Evolutionary conservation across 257 asterid species (phyloP).

Genomic region (Penstemon davidsonii): DNA sequence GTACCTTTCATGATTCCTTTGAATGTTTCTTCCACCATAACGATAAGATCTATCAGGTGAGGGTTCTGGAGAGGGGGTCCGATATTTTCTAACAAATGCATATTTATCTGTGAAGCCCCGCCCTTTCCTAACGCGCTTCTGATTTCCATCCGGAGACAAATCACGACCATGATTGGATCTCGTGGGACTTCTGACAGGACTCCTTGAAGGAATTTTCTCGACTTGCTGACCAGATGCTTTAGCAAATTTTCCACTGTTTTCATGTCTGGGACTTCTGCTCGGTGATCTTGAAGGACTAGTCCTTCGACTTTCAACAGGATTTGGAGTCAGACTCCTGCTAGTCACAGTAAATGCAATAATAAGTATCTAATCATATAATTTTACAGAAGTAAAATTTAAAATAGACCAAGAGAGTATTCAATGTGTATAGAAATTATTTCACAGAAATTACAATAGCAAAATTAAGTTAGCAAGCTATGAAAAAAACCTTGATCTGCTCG

Average conservation of each 20-base stretch:
- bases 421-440: constrained; percentile 1
- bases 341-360: constrained; percentile 15
- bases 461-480: constrained; percentile 9
- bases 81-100: constrained; percentile 84
- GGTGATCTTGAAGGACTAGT: constrained; percentile 36
- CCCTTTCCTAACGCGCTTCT: constrained; percentile 88
- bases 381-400: constrained; percentile 7
- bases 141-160: constrained; percentile 69
- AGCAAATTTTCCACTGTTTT: constrained; percentile 33
- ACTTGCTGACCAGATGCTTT: constrained; percentile 36
- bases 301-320: constrained; percentile 44
- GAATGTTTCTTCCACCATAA: constrained; percentile 71
- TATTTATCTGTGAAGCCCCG: constrained; percentile 89
- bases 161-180: constrained; percentile 47
- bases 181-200: constrained; percentile 40
- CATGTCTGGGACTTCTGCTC: constrained; percentile 44
- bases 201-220: constrained; percentile 40
- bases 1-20: constrained; percentile 75
- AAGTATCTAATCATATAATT: not conserved
- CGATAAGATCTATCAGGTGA: constrained; percentile 61
- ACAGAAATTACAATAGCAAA: constrained; percentile 7
- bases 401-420: constrained; percentile 13
- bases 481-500: constrained; percentile 65
- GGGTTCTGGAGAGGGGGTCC: constrained; percentile 93
- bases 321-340: constrained; percentile 55